Conservation (phyloP, 768 basidiomycete genomes). For the Neoboletus brunneissimus region DNA sequence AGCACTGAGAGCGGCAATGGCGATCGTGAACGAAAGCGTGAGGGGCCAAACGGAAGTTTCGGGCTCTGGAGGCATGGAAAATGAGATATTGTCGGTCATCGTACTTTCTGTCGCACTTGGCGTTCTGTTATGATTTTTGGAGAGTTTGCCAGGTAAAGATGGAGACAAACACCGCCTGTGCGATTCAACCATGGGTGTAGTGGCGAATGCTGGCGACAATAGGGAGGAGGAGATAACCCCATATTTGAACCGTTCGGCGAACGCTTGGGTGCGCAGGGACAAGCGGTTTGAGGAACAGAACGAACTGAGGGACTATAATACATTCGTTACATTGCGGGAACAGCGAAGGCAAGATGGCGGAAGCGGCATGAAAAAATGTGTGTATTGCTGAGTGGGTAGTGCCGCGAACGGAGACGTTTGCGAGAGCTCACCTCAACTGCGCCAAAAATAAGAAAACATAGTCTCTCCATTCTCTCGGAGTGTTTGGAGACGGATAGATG, state of each 20-base stretch:
- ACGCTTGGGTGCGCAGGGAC: constrained; percentile 42
- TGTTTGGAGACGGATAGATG: constrained; percentile 12
- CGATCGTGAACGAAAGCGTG: constrained; percentile 39
- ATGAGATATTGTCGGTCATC: constrained; percentile 21
- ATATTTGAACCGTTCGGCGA: constrained; percentile 82
- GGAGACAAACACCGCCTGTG: constrained; percentile 34
- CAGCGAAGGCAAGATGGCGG: constrained; percentile 1
- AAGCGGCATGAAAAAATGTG: neutral
- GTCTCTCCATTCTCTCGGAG: constrained; percentile 26
- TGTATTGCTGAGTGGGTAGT: constrained; percentile 10
- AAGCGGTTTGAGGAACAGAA: constrained; percentile 35
- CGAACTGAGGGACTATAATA: constrained; percentile 37
- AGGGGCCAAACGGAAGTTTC: constrained; percentile 38
- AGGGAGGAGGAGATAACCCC: constrained; percentile 77
- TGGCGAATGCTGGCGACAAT: constrained; percentile 54
- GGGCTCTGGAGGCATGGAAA: constrained; percentile 34
- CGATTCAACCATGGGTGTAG: constrained; percentile 33
- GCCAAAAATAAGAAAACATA: constrained; percentile 25
- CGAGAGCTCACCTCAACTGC: constrained; percentile 38
- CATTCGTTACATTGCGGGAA: constrained; percentile 10
- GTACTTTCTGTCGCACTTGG: constrained; percentile 37
- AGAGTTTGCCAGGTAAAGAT: constrained; percentile 49
- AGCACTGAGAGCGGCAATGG: constrained; percentile 40
- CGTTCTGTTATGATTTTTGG: constrained; percentile 37
- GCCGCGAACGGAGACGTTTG: constrained; percentile 11